phyloP scores from a whole-genome alignment of 345 rosid genomes.

The Streptanthus diversifolius region DNA sequence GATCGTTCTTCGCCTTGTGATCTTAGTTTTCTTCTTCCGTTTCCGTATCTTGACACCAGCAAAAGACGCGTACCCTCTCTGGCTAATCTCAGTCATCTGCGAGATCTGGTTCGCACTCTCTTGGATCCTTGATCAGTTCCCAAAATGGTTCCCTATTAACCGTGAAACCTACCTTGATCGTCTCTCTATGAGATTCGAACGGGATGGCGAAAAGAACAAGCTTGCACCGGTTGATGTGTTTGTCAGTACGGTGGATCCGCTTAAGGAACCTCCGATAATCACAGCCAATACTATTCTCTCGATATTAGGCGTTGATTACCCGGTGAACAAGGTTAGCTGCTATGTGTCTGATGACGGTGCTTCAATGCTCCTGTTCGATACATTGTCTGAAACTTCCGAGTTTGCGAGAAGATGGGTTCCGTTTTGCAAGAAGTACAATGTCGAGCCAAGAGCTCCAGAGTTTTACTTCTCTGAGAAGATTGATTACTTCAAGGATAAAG shows the following conservation, averaged over 20 bases:
- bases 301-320: conserved; percentile 73
- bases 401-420: conserved; percentile 99
- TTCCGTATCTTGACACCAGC: conserved; percentile 92
- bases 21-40: conserved; percentile 80
- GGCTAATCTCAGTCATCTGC: conserved; percentile 92
- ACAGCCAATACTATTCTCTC: conserved; percentile 95
- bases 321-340: conserved; percentile 83
- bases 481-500: conserved; percentile 93
- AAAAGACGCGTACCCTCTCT: conserved; percentile 75
- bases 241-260: conserved; percentile 95
- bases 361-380: conserved; percentile 86
- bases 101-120: conserved; percentile 95
- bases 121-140: conserved; percentile 98
- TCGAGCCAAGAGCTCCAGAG: conserved; percentile 94
- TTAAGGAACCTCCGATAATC: conserved; percentile 95
- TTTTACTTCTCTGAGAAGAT: conserved; percentile 89
- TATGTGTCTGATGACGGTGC: conserved; percentile 98
- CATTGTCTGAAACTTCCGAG: conserved; percentile 86
- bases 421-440: conserved; percentile 74
- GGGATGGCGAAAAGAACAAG: conserved; percentile 75
- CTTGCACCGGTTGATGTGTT: conserved; percentile 82
- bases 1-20: conserved; percentile 71
- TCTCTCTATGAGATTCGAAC: conserved; percentile 76
- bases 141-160: conserved; percentile 89
- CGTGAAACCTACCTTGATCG: conserved; percentile 91